Percentiles rank a stretch among this genome's conserved stretches.
phyloP scores from a whole-genome alignment of 2,329 filamentous ascomycete species.

The Tolypocladium sp. region DNA sequence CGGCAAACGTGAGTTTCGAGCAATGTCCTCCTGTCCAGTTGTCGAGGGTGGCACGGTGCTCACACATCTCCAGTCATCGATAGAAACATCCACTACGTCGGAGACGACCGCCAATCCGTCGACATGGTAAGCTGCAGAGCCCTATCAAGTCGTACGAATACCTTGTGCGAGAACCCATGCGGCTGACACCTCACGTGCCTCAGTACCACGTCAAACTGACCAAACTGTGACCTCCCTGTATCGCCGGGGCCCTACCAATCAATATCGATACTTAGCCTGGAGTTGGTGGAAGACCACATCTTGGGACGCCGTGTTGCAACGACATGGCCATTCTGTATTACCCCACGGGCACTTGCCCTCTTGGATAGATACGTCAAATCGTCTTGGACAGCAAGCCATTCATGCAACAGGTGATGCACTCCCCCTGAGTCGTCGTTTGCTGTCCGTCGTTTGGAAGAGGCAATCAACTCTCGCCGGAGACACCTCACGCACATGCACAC shows the following conservation, averaged over 20 bases:
- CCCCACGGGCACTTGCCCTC: background rate
- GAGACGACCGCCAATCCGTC: conserved; percentile 17
- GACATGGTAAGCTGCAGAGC: too few species aligned
- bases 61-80: conserved; percentile 19
- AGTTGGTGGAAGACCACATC: background rate
- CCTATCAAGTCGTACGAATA: conserved; percentile 5
- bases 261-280: background rate
- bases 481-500: background rate
- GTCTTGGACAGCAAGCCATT: background rate
- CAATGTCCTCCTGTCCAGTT: background rate
- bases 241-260: background rate
- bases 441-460: too few species aligned
- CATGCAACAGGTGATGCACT: background rate
- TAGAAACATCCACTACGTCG: conserved; percentile 22
- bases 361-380: background rate
- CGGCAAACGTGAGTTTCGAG: conserved; percentile 17
- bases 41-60: background rate
- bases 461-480: too few species aligned
- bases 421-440: too few species aligned
- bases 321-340: background rate
- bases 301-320: background rate
- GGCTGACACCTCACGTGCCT: background rate
- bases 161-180: background rate
- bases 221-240: conserved; percentile 1
- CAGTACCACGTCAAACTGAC: conserved; percentile 18